Evolutionary conservation across 164 flowering plant genomes (phyloP).

Genomic region (Litsea cubeba): DNA sequence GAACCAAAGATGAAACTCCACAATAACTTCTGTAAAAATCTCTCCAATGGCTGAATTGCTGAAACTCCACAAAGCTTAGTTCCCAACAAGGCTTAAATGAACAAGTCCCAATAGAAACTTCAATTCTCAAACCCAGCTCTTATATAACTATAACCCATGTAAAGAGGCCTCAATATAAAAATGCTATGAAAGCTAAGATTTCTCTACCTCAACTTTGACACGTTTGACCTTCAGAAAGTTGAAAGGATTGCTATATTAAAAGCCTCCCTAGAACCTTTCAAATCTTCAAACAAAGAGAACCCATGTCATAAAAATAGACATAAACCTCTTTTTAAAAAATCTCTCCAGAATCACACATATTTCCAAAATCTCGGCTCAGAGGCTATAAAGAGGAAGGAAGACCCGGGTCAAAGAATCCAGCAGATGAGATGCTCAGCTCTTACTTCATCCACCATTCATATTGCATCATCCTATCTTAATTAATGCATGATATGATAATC

Average conservation of each 20-base stretch:
- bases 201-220: no score
- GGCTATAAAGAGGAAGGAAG: background rate
- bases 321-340: no score
- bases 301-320: background rate
- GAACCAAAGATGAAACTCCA: background rate
- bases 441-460: background rate
- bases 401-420: background rate
- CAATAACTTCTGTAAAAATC: background rate
- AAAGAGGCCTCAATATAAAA: background rate
- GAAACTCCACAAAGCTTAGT: background rate
- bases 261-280: background rate
- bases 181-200: background rate
- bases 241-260: no score
- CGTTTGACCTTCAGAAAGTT: no score
- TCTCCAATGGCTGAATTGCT: background rate
- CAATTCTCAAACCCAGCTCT: no score
- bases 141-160: background rate
- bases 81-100: background rate
- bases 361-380: background rate
- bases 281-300: background rate
- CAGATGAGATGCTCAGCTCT: background rate
- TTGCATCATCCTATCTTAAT: background rate
- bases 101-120: constrained; percentile 1
- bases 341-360: background rate
- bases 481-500: background rate